Base-by-base conservation (phyloP, 805 yeast species). In the Monosporozyma yasuniensis region DNA sequence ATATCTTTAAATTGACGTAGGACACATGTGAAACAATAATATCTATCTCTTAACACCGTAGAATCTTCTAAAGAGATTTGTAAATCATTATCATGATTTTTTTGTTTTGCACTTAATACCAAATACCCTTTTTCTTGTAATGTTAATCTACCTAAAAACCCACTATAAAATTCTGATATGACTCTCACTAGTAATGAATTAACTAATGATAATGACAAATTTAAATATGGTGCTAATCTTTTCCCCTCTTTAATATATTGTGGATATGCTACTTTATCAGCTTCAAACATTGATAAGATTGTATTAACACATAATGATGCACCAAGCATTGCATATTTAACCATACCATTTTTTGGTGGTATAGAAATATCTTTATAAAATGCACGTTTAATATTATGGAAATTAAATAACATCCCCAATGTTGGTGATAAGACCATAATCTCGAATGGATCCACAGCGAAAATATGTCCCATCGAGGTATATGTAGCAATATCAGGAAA, bases 341-440 rank as follows among this genome's bases (percentile, higher is more conserved):
- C 32, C 16, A 60, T 34, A 3, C 58, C 56, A 38, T 60, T 58
- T 41, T 55, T 54, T n/a, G 50, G 46, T 10, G 22, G 5, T 2
- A 50, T 42, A 0, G 52, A 47, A 8, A 32, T 47, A 23, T 50
- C 46, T 34, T 53, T 50, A 10, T 47, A 38, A 4, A 52, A 50
- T n/a, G 51, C 47, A 18, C 59, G 52, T 25, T 54, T 48, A 23
- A 61, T 50, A 45, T 57, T 54, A 47, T 52, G 54, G 21, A 58
- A 54, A 49, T 56, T 60, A 16, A 57, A 44, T 27, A 62, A 30
- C 58, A 62, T 59, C 8, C 60, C 58, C 7, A 62, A 45, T 3
- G 52, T 25, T 3, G 63, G 58, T 2, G 59, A 53, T 18, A 62
- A 42, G 1, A 61, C 51, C 23, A 58, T 47, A 22, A 59, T 50